Evolutionary conservation across 140 eudicot species (phyloP), one percentile per base, ranked within the genome.

Genomic region (Flaveria floridana): DNA sequence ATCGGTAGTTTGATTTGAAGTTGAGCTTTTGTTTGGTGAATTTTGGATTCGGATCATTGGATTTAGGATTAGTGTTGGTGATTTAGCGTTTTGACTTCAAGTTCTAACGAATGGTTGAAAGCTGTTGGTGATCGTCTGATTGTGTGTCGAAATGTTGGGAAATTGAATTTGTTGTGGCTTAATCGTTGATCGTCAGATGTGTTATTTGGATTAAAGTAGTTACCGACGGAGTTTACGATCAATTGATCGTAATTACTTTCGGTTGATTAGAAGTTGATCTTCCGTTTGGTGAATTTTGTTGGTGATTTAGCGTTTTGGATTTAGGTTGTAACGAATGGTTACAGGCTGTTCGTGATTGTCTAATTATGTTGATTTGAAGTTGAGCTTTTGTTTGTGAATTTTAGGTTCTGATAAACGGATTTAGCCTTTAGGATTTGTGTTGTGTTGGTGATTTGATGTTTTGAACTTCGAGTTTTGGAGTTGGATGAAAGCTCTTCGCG

Each of bases 381-480:
- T 34, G 41, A 34, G 7, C 8, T 34, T 34, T 34, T 34, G 12
- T 44, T 44, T 44, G 23, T 48, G 64, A 19, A 70, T 69, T 77
- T 52, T 34, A 64, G 67, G 73, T 12, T 52, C 53, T 51, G 37
- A 26, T 20, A 0, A 4, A 11, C 21, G 9, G 74, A 65, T 66
- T 26, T 65, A 65, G 19, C 53, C 3, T 59, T 64, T 75, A 34
- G 37, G 73, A 65, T 20, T 63, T 47, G 64, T 48, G 41, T 34
- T 5, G 8, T 34, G 41, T 34, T 34, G 41, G 41, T 34, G 41
- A 34, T 6, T 34, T 34, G 8, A 34, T 4, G 8, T 34, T 34
- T 34, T 34, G 41, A 34, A 34, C 41, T 34, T 34, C 41, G 41
- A 34, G 41, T 34, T 6, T 6, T 34, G 41, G 41, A 34, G 41